Conservation (phyloP, 352 stramenopile genomes). For the Phytophthora kernoviae region DNA sequence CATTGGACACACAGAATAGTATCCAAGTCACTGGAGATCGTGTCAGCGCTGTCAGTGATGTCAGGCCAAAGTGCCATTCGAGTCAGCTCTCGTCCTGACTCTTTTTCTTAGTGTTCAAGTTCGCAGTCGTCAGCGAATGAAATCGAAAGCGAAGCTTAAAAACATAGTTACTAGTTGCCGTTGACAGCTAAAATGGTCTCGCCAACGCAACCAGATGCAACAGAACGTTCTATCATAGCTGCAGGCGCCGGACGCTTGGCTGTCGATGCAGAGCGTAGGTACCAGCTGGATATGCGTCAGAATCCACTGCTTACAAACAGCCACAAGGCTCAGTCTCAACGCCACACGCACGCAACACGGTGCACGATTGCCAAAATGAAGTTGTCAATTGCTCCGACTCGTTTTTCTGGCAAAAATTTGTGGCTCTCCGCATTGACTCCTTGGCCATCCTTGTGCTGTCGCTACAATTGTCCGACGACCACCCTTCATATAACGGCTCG, state of each 20-base stretch:
- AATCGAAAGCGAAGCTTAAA: too few relatives aligned
- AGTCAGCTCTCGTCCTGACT: too few relatives aligned
- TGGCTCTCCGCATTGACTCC: constrained; percentile 1
- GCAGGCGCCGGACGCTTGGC: constrained; percentile 19
- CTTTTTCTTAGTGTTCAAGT: too few relatives aligned
- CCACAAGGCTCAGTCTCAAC: constrained; percentile 4
- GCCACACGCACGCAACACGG: constrained; percentile 11
- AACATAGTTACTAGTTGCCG: neutral
- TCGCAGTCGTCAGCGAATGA: too few relatives aligned
- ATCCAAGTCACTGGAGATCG: neutral
- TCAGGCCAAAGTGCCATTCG: too few relatives aligned
- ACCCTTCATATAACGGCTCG: constrained; percentile 1
- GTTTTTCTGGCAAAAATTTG: neutral
- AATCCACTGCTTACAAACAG: constrained; percentile 21
- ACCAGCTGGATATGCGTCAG: constrained; percentile 12
- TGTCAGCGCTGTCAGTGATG: neutral
- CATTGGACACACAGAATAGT: too few relatives aligned
- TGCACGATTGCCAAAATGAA: constrained; percentile 32
- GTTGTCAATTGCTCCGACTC: constrained; percentile 18
- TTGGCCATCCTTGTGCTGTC: constrained; percentile 14
- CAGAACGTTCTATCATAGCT: constrained; percentile 34
- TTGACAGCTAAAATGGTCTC: neutral
- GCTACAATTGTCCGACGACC: neutral
- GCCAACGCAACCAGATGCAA: neutral
- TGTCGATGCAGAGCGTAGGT: constrained; percentile 7